phyloP scores from a whole-genome alignment of 108 stramenopile genomes.

The Cyclotella baltica region DNA sequence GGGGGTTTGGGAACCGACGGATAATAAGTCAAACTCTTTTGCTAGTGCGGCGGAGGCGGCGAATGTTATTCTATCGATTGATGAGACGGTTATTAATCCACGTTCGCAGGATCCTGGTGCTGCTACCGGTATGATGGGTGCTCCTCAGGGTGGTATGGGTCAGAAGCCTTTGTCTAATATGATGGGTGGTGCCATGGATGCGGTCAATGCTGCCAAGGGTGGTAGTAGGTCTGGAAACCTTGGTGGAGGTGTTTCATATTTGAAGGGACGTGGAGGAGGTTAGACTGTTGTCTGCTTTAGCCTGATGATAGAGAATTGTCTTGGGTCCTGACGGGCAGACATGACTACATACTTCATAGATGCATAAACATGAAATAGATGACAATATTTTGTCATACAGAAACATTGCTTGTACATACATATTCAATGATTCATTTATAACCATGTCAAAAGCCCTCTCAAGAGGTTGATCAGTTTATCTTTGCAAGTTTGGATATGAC shows the following conservation, averaged over 20 bases:
- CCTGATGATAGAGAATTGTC: not conserved
- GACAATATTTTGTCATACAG: too few species aligned
- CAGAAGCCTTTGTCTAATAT: conserved; percentile 73
- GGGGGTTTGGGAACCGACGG: conserved; percentile 98
- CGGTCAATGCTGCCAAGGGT: conserved; percentile 75
- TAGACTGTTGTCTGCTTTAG: not conserved
- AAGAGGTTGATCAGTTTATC: too few species aligned
- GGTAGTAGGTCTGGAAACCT: conserved; percentile 86
- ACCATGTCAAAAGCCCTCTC: too few species aligned
- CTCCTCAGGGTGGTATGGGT: conserved; percentile 55
- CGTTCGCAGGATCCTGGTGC: conserved; percentile 91
- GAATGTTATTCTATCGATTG: conserved; percentile 97
- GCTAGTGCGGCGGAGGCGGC: conserved; percentile 97
- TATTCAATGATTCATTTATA: too few species aligned
- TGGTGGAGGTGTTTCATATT: conserved; percentile 85
- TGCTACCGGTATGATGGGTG: conserved; percentile 69
- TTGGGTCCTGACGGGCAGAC: too few species aligned
- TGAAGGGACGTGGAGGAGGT: conserved; percentile 81
- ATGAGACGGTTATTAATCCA: conserved; percentile 98
- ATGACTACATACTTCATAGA: too few species aligned
- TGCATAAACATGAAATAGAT: too few species aligned
- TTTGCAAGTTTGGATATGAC: too few species aligned
- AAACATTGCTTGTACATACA: too few species aligned
- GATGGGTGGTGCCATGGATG: conserved; percentile 91
- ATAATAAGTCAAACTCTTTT: conserved; percentile 96